phyloP scores from a whole-genome alignment of 345 rosid species.

The Pistacia integerrima region DNA sequence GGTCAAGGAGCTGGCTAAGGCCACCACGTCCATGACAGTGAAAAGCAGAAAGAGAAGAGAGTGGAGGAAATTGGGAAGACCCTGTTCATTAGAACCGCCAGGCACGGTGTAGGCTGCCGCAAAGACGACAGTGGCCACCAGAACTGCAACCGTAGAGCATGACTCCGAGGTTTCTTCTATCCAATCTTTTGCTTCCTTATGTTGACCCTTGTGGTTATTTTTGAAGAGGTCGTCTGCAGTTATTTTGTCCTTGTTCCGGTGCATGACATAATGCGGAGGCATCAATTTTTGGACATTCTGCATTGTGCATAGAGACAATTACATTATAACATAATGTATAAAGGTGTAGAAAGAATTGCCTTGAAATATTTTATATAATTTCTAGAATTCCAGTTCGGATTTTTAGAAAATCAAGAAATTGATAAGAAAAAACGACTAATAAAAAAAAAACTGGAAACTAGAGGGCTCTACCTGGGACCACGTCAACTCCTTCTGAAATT shows the following conservation, averaged over 20 bases:
- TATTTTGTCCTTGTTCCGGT: neutral
- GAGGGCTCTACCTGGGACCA: neutral
- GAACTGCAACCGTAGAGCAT: constrained; percentile 29
- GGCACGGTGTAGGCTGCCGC: neutral
- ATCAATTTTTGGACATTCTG: neutral
- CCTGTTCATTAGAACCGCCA: constrained; percentile 7
- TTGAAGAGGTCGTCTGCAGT: neutral
- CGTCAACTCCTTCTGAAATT: constrained; percentile 2
- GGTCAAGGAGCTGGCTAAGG: constrained; percentile 26
- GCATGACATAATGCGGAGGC: neutral
- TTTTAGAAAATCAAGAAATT: no score
- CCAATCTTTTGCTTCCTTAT: neutral
- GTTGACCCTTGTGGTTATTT: neutral
- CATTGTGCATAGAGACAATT: neutral
- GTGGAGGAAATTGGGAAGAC: constrained; percentile 21
- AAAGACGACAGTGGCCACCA: constrained; percentile 2
- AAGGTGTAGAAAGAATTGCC: no score
- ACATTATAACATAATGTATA: no score
- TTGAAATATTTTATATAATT: no score
- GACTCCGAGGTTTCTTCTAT: constrained; percentile 7
- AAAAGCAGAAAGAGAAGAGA: constrained; percentile 23
- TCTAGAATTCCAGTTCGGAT: no score
- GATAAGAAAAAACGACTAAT: no score
- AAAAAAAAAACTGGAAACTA: no score
- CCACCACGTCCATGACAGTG: constrained; percentile 26